Conservation (phyloP, 1,284 basidiomycete genomes). For the Cutaneotrichosporon sp. region DNA sequence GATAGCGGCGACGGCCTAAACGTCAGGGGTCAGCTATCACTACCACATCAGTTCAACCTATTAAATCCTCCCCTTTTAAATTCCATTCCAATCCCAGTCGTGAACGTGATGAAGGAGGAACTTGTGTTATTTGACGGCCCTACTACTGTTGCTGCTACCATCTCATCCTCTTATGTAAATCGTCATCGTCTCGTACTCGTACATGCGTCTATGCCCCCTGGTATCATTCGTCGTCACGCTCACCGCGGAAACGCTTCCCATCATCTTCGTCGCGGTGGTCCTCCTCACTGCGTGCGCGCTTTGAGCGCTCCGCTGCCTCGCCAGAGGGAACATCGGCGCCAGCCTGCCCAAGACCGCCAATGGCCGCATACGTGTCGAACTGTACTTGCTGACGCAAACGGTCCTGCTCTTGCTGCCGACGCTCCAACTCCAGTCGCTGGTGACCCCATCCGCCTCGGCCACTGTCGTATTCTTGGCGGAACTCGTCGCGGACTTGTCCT, state of each 20-base stretch:
- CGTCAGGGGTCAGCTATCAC: neutral
- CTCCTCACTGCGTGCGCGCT: constrained; percentile 37
- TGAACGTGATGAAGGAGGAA: too few species aligned
- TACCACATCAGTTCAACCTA: too few species aligned
- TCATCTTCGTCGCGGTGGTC: constrained; percentile 38
- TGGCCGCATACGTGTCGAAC: constrained; percentile 79
- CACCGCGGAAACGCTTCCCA: constrained; percentile 41
- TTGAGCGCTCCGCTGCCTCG: constrained; percentile 24
- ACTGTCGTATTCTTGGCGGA: constrained; percentile 93
- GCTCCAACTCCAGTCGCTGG: constrained; percentile 50
- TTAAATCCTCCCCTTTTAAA: too few species aligned
- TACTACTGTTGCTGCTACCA: neutral
- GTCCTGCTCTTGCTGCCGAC: constrained; percentile 65
- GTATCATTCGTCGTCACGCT: constrained; percentile 33
- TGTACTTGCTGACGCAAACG: constrained; percentile 71
- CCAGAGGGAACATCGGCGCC: constrained; percentile 65
- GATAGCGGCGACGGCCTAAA: neutral
- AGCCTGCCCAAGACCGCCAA: constrained; percentile 69
- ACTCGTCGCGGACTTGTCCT: constrained; percentile 93
- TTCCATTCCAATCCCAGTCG: too few species aligned
- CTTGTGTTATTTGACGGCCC: neutral
- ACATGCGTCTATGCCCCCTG: neutral
- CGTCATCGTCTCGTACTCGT: neutral
- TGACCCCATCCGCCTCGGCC: constrained; percentile 93
- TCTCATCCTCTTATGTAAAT: too few species aligned